A percentile compares a stretch with the other conserved stretches of the same genome.
phyloP scores from a whole-genome alignment of 1,284 basidiomycete genomes.

The Boletus sp. region DNA sequence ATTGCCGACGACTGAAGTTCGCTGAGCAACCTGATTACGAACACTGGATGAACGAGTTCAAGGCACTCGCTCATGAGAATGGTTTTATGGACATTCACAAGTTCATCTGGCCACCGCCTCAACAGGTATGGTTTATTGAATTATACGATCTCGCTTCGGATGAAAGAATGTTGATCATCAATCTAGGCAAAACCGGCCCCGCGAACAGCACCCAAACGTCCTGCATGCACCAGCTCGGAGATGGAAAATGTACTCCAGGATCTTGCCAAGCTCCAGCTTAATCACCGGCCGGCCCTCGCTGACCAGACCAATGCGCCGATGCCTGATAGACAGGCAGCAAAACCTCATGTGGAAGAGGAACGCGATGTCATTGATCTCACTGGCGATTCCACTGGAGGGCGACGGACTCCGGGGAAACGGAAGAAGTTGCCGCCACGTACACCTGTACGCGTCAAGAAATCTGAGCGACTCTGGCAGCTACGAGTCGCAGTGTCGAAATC shows the following conservation, averaged over 20 bases:
- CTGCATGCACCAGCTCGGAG: constrained; percentile 33
- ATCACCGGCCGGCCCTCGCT: constrained; percentile 44
- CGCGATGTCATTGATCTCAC: constrained; percentile 47
- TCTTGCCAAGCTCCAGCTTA: constrained; percentile 55
- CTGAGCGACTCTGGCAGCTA: constrained; percentile 47
- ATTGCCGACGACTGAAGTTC: constrained; percentile 64
- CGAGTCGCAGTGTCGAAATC: constrained; percentile 42
- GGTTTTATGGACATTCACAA: constrained; percentile 55
- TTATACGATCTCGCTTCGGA: background rate
- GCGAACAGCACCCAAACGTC: constrained; percentile 32
- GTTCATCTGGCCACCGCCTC: constrained; percentile 63
- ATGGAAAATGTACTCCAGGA: constrained; percentile 54
- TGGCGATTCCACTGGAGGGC: constrained; percentile 40
- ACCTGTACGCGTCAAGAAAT: constrained; percentile 45
- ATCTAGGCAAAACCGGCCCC: constrained; percentile 24
- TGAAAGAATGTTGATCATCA: constrained; percentile 2
- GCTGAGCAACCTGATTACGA: constrained; percentile 63
- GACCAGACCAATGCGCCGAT: constrained; percentile 45
- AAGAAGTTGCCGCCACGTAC: constrained; percentile 27
- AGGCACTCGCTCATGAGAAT: constrained; percentile 50
- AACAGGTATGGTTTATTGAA: constrained; percentile 22
- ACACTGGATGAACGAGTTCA: constrained; percentile 58
- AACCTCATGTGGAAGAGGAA: constrained; percentile 28
- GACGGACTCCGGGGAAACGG: constrained; percentile 25
- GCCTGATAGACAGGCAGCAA: constrained; percentile 34